Base-by-base conservation (phyloP, 352 stramenopile species). In the Phytophthora constricta region DNA sequence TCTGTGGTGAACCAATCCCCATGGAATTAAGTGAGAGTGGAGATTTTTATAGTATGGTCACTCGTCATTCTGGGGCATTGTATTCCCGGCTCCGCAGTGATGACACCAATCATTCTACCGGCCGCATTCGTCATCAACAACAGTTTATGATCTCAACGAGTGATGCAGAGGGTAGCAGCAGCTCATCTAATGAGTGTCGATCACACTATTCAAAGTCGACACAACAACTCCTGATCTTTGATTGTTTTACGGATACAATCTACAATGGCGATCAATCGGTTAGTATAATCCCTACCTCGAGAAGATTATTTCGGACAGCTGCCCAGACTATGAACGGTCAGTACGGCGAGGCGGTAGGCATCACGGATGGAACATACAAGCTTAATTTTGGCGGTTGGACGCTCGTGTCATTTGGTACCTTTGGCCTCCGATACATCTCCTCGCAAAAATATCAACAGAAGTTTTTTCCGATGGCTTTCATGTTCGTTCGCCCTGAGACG, bases 321-420 rank as follows among this genome's bases (percentile, higher is more conserved):
- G 3, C 13, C 13, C 23, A 37, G 4, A 52, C 17, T 7, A 31
- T 61, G 14, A 2, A 46, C 14, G 37, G 37, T 19, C 51, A 58
- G 19, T 3, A 4, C 4, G 25, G 14, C 14, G 9, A 26, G 8
- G 26, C 54, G 3, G 13, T 59, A 1, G 41, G 7, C 1, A 39
- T 23, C 4, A 66, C 58, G 0, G 58, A 59, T 54, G 49, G 28
- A n/a, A 66, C 48, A 2, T 60, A 67, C 31, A 67, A 59, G 25
- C 20, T 56, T 37, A 22, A 56, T 59, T 67, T n/a, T n/a, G n/a
- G n/a, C n/a, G n/a, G n/a, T n/a, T n/a, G n/a, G n/a, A n/a, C n/a
- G n/a, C n/a, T n/a, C 34, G 31, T 63, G 1, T 49, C 19, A 3
- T 59, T 60, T 28, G 50, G 59, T 17, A 55, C 49, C 11, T 58